Evolutionary conservation across 805 yeast species (phyloP), one percentile per base, ranked within the genome.

Genomic region (Metschnikowia lochheadii): DNA sequence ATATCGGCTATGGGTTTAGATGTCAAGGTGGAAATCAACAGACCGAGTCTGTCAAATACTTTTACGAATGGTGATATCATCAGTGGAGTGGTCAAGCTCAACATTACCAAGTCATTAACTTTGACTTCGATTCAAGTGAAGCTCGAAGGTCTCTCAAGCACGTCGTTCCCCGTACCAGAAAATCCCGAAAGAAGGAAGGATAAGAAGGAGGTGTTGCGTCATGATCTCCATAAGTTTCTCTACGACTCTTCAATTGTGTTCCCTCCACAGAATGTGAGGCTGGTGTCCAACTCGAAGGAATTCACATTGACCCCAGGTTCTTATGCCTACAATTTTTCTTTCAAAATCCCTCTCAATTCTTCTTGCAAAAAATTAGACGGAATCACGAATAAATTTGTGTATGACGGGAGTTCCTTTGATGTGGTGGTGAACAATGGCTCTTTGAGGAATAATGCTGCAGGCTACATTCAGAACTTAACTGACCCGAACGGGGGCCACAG

Each of bases 241-340:
- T 80, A 79, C 55, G 81, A 79, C 48, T 72, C 80, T 1, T 49
- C 58, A 26, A 70, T 79, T 0, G 78, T 80, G 23, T 80, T 80
- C 50, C 84, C 84, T 1, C 80, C 84, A 0, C 70, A 67, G 13
- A 76, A 79, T 47, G 70, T 79, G 11, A 62, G 80, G 20, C 61
- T 66, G 43, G 79, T 76, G 1, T 67, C 78, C 26, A 64, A 59
- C 38, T 67, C 75, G 8, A 70, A 71, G 51, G 80, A 72, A 51
- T 75, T 75, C 53, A 75, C 79, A 0, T 62, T 80, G 50, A 63
- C 75, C 3, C 80, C 83, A 0, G 84, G 84, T 0, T 70, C 68
- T 26, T 80, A 81, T 58, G 59, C 64, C 1, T 79, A 78, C 52
- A 79, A 80, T 6, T 81, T 81, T 56, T 68, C 67, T 49, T 79